A percentile compares a stretch with the other conserved stretches of the same genome.
phyloP scores from a whole-genome alignment of 140 eudicot genomes.

The Cichorium intybus region DNA sequence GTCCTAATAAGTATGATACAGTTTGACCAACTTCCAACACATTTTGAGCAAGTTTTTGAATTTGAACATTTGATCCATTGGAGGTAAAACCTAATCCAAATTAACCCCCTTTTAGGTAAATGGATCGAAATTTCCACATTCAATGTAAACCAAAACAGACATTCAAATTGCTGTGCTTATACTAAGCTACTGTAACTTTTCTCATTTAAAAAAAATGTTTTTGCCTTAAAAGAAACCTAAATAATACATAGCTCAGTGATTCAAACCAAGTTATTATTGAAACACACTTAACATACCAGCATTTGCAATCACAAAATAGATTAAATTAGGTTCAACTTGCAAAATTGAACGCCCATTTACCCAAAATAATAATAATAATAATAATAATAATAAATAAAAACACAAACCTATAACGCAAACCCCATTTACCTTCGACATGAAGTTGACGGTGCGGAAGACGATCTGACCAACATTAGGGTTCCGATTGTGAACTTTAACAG shows the following conservation, averaged over 20 bases:
- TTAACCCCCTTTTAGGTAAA: neutral
- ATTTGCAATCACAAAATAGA: neutral
- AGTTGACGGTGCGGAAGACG: slow-evolving; percentile 40
- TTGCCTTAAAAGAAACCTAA: too few relatives aligned
- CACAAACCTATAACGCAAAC: neutral
- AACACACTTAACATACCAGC: neutral
- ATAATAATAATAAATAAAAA: neutral
- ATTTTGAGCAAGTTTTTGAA: neutral
- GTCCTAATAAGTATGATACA: too few relatives aligned
- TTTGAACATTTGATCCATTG: neutral
- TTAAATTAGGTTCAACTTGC: neutral
- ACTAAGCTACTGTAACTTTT: too few relatives aligned
- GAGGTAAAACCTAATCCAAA: neutral
- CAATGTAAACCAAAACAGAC: too few relatives aligned
- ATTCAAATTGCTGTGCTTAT: too few relatives aligned
- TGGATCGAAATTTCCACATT: neutral
- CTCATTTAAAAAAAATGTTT: too few relatives aligned
- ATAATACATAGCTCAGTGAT: neutral
- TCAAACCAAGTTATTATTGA: neutral
- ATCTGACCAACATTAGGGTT: slow-evolving; percentile 47
- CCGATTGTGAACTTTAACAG: slow-evolving; percentile 36
- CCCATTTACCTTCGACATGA: slow-evolving; percentile 51
- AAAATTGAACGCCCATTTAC: neutral
- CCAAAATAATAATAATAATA: neutral
- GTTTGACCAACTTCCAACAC: too few relatives aligned